These are phyloP conservation scores for Linnemannia schmuckeri DNA, from an alignment of 192 early-diverging fungal genomes.

Conservation along the genomic window DNA sequence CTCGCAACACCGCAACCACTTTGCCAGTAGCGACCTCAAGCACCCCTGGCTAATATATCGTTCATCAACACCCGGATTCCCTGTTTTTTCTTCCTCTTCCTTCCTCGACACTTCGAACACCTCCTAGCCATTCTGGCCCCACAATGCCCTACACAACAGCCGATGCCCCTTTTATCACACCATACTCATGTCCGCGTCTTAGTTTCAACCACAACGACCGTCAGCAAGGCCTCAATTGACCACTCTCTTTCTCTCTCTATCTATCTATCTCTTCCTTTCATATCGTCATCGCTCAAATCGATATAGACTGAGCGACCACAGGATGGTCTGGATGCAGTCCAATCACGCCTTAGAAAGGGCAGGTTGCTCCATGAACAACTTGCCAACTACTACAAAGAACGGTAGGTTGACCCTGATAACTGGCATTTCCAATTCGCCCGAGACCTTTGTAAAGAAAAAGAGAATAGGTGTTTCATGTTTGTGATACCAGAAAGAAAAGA, in stretches of 20 bases:
- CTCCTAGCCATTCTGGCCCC: neutral
- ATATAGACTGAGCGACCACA: constrained; percentile 61
- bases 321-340: constrained; percentile 62
- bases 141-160: neutral
- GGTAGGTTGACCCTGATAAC: constrained; percentile 47
- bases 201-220: neutral
- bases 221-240: neutral
- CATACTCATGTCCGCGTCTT: neutral
- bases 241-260: neutral
- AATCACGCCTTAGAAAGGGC: constrained; percentile 61
- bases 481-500: neutral
- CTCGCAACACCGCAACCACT: neutral
- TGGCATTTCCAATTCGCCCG: neutral
- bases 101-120: neutral
- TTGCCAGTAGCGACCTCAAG: neutral
- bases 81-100: neutral
- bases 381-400: constrained; percentile 68
- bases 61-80: neutral
- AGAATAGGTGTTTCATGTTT: neutral
- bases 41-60: neutral
- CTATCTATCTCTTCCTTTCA: neutral
- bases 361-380: constrained; percentile 63
- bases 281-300: neutral
- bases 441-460: neutral
- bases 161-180: neutral